Evolutionary conservation across 2,329 filamentous ascomycete genomes (phyloP).

Genomic region (Cordyceps farinosa): DNA sequence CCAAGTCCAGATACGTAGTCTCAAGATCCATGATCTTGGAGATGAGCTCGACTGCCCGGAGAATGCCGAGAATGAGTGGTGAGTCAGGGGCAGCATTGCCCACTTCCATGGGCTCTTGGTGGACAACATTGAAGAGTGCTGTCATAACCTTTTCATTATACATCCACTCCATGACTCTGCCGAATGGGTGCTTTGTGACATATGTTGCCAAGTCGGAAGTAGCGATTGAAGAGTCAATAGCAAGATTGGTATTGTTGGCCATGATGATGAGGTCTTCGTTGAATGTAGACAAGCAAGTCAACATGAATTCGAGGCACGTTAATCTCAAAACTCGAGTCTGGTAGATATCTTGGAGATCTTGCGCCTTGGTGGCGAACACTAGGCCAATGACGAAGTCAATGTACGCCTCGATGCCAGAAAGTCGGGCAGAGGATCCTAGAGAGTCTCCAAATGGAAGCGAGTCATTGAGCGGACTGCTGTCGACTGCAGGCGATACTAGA

Average conservation of each 20-base stretch:
- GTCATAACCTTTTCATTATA: conserved; percentile 88
- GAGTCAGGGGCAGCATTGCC: conserved; percentile 72
- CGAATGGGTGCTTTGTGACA: conserved; percentile 84
- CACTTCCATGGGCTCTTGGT: conserved; percentile 71
- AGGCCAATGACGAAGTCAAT: conserved; percentile 85
- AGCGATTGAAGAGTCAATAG: conserved; percentile 70
- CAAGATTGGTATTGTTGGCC: conserved; percentile 71
- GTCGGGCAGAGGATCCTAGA: conserved; percentile 70
- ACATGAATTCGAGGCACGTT: conserved; percentile 79
- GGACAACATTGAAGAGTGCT: conserved; percentile 72
- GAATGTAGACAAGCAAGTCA: conserved; percentile 76
- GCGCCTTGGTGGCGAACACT: conserved; percentile 65
- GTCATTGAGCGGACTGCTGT: conserved; percentile 64
- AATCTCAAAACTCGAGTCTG: conserved; percentile 73
- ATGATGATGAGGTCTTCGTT: conserved; percentile 91
- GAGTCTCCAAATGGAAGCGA: conserved; percentile 81
- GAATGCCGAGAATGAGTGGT: conserved; percentile 73
- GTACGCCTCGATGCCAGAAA: conserved; percentile 84
- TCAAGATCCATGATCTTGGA: conserved; percentile 81
- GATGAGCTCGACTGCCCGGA: conserved; percentile 80
- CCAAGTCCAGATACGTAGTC: conserved; percentile 84
- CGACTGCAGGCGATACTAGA: conserved; percentile 64
- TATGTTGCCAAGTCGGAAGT: conserved; percentile 75
- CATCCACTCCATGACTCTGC: conserved; percentile 95
- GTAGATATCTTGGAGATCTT: conserved; percentile 61